Conservation (phyloP, 306 rosid species). For the Rosa multiflora region DNA sequence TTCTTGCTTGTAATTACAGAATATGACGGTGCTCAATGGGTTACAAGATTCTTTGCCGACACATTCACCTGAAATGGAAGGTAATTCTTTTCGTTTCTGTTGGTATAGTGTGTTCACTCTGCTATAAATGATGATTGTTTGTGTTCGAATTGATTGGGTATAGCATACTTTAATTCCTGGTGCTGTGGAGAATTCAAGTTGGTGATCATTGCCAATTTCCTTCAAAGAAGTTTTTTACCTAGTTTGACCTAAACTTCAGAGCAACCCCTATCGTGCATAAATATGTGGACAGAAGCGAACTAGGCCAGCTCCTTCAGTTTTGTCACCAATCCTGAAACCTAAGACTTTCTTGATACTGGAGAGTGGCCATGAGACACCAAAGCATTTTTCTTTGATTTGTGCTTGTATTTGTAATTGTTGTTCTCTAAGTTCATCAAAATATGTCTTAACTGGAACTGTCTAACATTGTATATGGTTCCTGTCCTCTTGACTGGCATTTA, state of each 20-base stretch:
- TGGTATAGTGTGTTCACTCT: neutral
- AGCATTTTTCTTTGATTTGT: neutral
- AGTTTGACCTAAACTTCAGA: neutral
- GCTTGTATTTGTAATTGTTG: neutral
- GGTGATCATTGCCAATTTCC: neutral
- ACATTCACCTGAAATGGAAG: constrained; percentile 40
- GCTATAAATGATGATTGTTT: neutral
- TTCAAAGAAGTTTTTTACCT: neutral
- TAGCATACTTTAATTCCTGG: neutral
- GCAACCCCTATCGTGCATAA: neutral
- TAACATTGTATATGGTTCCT: neutral
- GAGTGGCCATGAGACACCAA: neutral
- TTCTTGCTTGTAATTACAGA: constrained; percentile 43
- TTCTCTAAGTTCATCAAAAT: neutral
- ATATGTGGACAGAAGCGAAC: neutral
- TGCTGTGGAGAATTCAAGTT: neutral
- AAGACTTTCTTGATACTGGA: neutral
- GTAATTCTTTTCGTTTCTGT: constrained; percentile 35
- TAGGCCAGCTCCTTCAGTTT: neutral
- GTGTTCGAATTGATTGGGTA: neutral
- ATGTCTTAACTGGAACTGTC: neutral
- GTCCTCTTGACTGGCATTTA: neutral
- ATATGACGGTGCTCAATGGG: constrained; percentile 32
- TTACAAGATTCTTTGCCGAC: constrained; percentile 18
- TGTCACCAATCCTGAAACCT: neutral